Conservation (phyloP, 768 basidiomycete genomes). For the Ramaria rubella region DNA sequence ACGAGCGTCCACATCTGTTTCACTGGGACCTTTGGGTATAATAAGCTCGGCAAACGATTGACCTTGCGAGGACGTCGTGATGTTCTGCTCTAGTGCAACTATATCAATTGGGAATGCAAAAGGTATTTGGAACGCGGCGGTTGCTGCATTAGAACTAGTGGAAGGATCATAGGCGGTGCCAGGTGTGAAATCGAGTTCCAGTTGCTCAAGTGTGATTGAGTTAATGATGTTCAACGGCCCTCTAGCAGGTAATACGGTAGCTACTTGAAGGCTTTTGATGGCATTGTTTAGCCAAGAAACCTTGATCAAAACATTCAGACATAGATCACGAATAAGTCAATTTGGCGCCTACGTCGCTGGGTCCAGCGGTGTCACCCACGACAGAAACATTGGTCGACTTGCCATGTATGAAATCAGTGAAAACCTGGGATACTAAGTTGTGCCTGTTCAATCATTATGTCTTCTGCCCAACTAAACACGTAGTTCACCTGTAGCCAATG, state of each 20-base stretch:
- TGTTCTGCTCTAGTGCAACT: conserved; percentile 50
- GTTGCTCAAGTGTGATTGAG: conserved; percentile 52
- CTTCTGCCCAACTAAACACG: not conserved
- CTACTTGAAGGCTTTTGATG: conserved; percentile 54
- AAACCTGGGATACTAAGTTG: conserved; percentile 47
- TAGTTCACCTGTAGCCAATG: conserved; percentile 36
- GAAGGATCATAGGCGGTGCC: conserved; percentile 50
- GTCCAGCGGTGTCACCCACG: conserved; percentile 51
- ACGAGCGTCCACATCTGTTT: conserved; percentile 55
- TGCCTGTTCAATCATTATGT: not conserved
- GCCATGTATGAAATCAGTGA: conserved; percentile 68
- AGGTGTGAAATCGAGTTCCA: conserved; percentile 52
- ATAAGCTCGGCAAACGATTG: conserved; percentile 52
- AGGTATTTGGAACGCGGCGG: conserved; percentile 59
- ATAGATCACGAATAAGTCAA: not conserved
- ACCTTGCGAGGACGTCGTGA: conserved; percentile 46
- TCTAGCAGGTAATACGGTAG: conserved; percentile 54
- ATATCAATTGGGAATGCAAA: conserved; percentile 69
- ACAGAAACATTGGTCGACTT: conserved; percentile 54
- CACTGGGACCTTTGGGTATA: conserved; percentile 49
- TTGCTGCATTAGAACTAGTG: conserved; percentile 53
- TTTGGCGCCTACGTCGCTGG: conserved; percentile 40
- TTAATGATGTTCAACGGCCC: conserved; percentile 59
- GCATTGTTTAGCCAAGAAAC: conserved; percentile 69
- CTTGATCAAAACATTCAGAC: conserved; percentile 25